These are phyloP conservation scores for Podospora australis DNA, from an alignment of 495 filamentous ascomycete genomes.

Conservation along the genomic window DNA sequence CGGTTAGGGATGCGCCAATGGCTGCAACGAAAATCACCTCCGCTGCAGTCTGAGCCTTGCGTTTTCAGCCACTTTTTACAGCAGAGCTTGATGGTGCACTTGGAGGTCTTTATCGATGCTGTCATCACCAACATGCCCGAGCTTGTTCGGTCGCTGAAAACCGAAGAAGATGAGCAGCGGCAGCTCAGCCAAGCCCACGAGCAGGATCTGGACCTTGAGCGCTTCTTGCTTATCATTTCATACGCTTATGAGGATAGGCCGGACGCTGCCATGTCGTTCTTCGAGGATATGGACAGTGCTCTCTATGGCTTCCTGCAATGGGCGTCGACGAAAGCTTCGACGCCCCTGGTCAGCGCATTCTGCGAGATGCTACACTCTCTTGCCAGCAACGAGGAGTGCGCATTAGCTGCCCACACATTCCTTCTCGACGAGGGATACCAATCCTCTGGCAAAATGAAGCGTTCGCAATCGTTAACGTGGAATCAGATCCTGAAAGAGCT, in stretches of 20 bases:
- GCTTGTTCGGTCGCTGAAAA: slow-evolving; percentile 74
- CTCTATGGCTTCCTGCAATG: slow-evolving; percentile 90
- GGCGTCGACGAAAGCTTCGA: slow-evolving; percentile 87
- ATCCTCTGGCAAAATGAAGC: slow-evolving; percentile 65
- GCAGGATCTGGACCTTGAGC: slow-evolving; percentile 76
- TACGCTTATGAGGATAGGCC: slow-evolving; percentile 81
- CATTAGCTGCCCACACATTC: slow-evolving; percentile 76
- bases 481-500: slow-evolving; percentile 86
- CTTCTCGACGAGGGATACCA: slow-evolving; percentile 78
- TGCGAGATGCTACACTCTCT: slow-evolving; percentile 90
- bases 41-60: slow-evolving; percentile 55
- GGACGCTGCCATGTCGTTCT: slow-evolving; percentile 80
- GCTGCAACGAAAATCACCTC: slow-evolving; percentile 68
- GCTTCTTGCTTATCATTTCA: slow-evolving; percentile 85
- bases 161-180: slow-evolving; percentile 83
- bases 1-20: slow-evolving; percentile 66
- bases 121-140: slow-evolving; percentile 95
- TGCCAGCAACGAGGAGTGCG: slow-evolving; percentile 70
- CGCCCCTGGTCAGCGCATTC: slow-evolving; percentile 87
- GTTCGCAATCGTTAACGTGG: slow-evolving; percentile 80
- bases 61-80: slow-evolving; percentile 60
- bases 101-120: slow-evolving; percentile 81
- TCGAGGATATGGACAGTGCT: slow-evolving; percentile 82
- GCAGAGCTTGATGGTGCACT: slow-evolving; percentile 61
- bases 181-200: slow-evolving; percentile 63